phyloP scores from a whole-genome alignment of 129 eudicot genomes.

The Chrysanthemum makinoi region DNA sequence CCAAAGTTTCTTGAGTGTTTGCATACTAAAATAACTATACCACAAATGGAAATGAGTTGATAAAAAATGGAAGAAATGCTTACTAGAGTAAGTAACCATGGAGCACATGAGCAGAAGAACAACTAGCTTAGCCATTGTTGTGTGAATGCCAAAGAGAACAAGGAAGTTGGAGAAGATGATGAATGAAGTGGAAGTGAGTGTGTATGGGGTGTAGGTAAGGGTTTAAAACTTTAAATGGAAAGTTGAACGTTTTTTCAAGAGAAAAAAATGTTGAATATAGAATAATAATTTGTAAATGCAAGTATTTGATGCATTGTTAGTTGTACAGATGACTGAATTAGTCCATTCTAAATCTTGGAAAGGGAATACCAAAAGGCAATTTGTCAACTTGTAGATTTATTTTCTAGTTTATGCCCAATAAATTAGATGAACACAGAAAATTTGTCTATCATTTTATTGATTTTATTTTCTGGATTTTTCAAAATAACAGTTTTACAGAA shows the following conservation, averaged over 20 bases:
- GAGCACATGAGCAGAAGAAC: constrained; percentile 26
- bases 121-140: constrained; percentile 32
- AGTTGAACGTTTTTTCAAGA: constrained; percentile 9
- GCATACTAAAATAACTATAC: not conserved
- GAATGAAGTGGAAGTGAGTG: constrained; percentile 4
- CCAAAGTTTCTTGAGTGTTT: not conserved
- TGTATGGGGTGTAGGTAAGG: constrained; percentile 4
- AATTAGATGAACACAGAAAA: not conserved
- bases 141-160: constrained; percentile 19
- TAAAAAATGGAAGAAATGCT: constrained; percentile 25
- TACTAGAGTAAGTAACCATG: constrained; percentile 39
- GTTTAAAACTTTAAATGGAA: constrained; percentile 31
- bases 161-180: constrained; percentile 31
- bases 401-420: not conserved
- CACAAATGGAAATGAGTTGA: not conserved
- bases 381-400: not conserved
- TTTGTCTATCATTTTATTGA: too few relatives aligned
- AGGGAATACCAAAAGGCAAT: constrained; percentile 2
- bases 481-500: too few relatives aligned
- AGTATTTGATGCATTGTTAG: constrained; percentile 9
- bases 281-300: not conserved
- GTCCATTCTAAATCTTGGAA: not conserved
- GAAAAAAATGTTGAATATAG: not conserved
- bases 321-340: constrained; percentile 3
- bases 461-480: too few relatives aligned